These are phyloP conservation scores for Pyrenophora graminea DNA, from an alignment of 2,329 filamentous ascomycete species.

Conservation along the genomic window DNA sequence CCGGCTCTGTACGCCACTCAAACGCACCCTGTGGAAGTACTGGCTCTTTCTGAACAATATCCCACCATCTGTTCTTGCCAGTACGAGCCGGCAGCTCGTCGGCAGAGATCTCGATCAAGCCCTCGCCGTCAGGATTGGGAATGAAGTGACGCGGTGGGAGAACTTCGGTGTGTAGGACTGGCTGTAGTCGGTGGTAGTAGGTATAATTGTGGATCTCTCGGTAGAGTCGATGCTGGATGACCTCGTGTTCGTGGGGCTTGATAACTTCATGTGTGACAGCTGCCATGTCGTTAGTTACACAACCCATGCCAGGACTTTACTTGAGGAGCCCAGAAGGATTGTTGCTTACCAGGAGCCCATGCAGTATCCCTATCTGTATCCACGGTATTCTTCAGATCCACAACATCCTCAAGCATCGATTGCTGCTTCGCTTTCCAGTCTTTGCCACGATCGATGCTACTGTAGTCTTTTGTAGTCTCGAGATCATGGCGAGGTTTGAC, in stretches of 20 bases:
- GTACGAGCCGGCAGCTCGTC: conserved; percentile 45
- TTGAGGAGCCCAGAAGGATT: not conserved
- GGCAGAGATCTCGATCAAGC: conserved; percentile 53
- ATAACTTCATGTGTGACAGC: conserved; percentile 58
- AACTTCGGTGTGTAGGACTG: conserved; percentile 58
- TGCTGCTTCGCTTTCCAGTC: conserved; percentile 13
- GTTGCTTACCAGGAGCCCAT: conserved; percentile 47
- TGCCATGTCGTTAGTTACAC: conserved; percentile 28
- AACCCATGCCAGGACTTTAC: not conserved
- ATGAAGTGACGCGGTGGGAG: conserved; percentile 59
- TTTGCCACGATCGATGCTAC: not conserved
- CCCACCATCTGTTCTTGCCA: conserved; percentile 36
- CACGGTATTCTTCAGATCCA: conserved; percentile 46
- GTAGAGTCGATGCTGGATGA: conserved; percentile 54
- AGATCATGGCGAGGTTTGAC: not conserved
- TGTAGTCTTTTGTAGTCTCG: not conserved
- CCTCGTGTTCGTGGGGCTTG: conserved; percentile 50
- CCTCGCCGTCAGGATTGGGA: conserved; percentile 39
- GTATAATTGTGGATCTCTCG: conserved; percentile 61
- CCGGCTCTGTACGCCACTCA: conserved; percentile 37
- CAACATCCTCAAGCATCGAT: conserved; percentile 33
- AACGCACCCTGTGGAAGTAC: conserved; percentile 7
- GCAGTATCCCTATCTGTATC: conserved; percentile 45
- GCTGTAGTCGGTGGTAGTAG: conserved; percentile 57
- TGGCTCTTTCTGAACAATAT: conserved; percentile 29